These are phyloP conservation scores for Eimeria zaria DNA, from an alignment of 169 alveolate species.

Conservation along the genomic window DNA sequence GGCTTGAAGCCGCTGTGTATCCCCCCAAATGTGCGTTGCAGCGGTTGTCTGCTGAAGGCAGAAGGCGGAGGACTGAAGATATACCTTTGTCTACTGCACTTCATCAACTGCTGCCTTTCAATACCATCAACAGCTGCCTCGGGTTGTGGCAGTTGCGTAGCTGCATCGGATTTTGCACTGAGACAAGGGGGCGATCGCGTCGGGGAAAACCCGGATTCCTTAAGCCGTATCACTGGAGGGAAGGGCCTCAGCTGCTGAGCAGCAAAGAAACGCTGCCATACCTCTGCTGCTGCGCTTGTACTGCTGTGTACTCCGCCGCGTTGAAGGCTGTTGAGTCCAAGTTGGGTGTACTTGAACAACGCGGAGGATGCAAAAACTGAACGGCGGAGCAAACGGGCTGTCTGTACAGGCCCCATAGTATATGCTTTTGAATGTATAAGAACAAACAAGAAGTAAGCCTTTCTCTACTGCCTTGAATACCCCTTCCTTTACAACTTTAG, in stretches of 20 bases:
- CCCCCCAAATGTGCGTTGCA: not conserved
- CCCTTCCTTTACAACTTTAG: not conserved
- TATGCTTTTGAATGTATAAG: not conserved
- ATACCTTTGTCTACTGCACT: too few relatives aligned
- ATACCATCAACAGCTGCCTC: not conserved
- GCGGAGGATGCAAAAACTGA: not conserved
- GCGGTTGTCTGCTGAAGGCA: not conserved
- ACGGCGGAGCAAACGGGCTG: not conserved
- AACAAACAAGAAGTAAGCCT: not conserved
- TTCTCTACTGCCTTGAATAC: not conserved
- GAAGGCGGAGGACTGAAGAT: too few relatives aligned
- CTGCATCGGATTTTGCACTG: too few relatives aligned
- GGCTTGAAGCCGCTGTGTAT: not conserved
- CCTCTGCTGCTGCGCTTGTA: not conserved
- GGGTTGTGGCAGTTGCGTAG: not conserved
- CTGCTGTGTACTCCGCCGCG: not conserved
- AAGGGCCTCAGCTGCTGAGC: not conserved
- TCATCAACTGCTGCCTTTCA: too few relatives aligned
- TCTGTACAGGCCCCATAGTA: not conserved
- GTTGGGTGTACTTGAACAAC: not conserved
- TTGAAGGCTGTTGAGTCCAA: not conserved
- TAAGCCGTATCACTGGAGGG: not conserved
- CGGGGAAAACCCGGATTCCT: too few relatives aligned
- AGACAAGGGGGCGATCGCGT: too few relatives aligned
- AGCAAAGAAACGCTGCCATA: not conserved